Conservation (phyloP, 257 asterid species). For the Solanum pennellii region DNA sequence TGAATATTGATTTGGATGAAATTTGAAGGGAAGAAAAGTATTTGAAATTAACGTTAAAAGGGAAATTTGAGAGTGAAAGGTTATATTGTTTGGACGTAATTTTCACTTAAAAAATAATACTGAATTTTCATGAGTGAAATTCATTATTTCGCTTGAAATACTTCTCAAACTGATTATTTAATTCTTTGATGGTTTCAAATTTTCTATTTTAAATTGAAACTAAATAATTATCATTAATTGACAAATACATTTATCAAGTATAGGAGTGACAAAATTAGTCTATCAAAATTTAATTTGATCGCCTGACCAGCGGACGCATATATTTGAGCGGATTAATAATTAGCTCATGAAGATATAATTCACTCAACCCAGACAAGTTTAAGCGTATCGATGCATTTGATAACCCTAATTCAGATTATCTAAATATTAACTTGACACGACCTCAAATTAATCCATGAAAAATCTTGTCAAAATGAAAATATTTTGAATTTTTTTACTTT, state of each 20-base stretch:
- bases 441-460: neutral
- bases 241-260: neutral
- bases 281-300: neutral
- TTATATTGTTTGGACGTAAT: neutral
- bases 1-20: neutral
- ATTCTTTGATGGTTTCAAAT: neutral
- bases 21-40: neutral
- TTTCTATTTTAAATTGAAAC: neutral
- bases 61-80: neutral
- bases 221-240: neutral
- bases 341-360: neutral
- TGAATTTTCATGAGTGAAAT: neutral
- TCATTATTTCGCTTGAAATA: neutral
- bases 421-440: neutral
- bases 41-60: neutral
- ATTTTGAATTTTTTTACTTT: too few species aligned
- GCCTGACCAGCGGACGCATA: too few species aligned
- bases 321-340: neutral
- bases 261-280: neutral
- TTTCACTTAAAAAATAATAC: neutral
- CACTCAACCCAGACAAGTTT: neutral
- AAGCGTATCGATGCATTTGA: neutral
- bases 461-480: neutral
- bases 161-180: neutral
- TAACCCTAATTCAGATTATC: neutral